Conservation (phyloP, 345 rosid species). For the Acer negundo region DNA sequence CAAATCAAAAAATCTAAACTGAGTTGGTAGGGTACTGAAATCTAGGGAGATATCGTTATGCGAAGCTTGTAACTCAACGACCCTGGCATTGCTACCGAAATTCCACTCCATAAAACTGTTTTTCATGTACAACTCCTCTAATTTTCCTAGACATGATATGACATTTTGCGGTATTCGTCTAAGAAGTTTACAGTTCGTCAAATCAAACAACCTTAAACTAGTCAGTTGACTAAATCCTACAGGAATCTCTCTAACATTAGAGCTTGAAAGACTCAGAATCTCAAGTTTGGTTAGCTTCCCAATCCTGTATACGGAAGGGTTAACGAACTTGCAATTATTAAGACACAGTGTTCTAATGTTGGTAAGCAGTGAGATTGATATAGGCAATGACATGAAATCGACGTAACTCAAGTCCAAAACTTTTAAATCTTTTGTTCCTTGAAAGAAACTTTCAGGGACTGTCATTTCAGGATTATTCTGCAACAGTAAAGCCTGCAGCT, state of each 20-base stretch:
- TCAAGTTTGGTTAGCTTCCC: not conserved
- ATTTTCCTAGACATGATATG: not conserved
- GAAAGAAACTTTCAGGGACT: not conserved
- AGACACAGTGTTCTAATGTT: not conserved
- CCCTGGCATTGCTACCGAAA: not conserved
- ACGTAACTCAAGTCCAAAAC: not conserved
- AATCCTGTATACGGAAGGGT: not conserved
- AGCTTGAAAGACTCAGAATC: not conserved
- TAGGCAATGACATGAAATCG: not conserved
- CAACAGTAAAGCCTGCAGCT: not conserved
- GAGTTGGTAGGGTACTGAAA: not conserved
- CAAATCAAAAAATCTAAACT: not conserved
- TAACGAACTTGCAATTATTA: not conserved
- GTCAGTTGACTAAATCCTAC: not conserved
- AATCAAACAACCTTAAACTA: not conserved
- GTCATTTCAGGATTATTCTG: not conserved
- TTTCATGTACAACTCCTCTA: constrained; percentile 2
- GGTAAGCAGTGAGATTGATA: not conserved
- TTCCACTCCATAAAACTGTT: not conserved
- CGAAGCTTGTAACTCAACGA: not conserved
- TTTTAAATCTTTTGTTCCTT: not conserved
- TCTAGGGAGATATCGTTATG: not conserved
- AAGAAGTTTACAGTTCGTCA: not conserved
- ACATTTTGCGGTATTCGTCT: not conserved
- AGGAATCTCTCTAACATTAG: not conserved